Evolutionary conservation across 179 eudicot genomes (phyloP).

Genomic region (Drosera spatulata): DNA sequence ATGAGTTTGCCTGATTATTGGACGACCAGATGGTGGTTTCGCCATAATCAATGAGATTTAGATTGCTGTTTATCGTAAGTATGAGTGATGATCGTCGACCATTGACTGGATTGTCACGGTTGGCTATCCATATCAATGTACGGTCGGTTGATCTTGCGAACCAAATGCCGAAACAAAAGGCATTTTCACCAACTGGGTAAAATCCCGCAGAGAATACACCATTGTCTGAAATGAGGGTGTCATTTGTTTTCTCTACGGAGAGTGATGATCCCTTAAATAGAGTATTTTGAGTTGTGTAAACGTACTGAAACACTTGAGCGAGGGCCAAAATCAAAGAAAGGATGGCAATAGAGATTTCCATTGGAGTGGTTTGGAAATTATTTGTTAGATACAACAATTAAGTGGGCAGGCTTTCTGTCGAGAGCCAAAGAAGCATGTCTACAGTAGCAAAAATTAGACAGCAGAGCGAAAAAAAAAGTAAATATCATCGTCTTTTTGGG

Average conservation of each 20-base stretch:
- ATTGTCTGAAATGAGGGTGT: constrained; percentile 5
- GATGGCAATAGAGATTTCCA: too few relatives aligned
- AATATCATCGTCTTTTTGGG: too few relatives aligned
- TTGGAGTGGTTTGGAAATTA: too few relatives aligned
- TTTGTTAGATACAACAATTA: too few relatives aligned
- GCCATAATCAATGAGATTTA: background rate
- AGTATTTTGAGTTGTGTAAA: too few relatives aligned
- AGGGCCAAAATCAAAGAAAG: too few relatives aligned
- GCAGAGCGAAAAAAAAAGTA: too few relatives aligned
- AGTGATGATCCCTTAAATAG: constrained; percentile 12
- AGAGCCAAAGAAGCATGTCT: too few relatives aligned
- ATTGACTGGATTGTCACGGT: constrained; percentile 18
- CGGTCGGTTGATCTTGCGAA: constrained; percentile 1
- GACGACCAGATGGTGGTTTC: background rate
- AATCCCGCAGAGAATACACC: constrained; percentile 13
- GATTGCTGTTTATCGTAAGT: constrained; percentile 7
- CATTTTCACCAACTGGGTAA: constrained; percentile 10
- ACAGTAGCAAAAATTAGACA: too few relatives aligned
- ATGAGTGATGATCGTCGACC: constrained; percentile 12
- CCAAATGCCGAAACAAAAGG: constrained; percentile 15
- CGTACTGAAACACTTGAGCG: too few relatives aligned
- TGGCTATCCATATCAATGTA: constrained; percentile 13
- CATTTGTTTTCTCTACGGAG: constrained; percentile 1
- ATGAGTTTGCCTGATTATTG: constrained; percentile 1
- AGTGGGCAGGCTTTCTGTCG: too few relatives aligned